Evolutionary conservation across 495 filamentous ascomycete species (phyloP), one percentile per base, ranked within the genome.

Genomic region (Hyaloscypha finlandica): DNA sequence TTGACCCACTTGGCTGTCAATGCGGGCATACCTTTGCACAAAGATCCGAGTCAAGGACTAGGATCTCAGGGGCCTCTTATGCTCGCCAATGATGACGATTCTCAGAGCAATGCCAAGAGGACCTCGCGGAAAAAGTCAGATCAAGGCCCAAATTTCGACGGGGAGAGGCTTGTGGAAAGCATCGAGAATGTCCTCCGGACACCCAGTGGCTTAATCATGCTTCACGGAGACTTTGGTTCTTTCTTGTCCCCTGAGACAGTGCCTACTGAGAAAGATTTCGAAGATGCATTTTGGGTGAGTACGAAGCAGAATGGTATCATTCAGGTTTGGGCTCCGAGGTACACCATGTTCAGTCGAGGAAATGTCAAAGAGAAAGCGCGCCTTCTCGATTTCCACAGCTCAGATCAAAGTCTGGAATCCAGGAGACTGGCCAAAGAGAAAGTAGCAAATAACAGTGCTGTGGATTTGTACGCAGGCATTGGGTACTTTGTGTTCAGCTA

Each of bases 401-500:
- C 71, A 11, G 31, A 39, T 8, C 19, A 59, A 31, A 12, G 6
- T 14, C 16, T 54, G 16, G 35, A 39, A 29, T 35, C 37, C 11
- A 51, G 20, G 52, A 59, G 14, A 25, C 12, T 30, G 20, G 35
- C 42, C 11, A 64, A 57, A 25, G 57, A 66, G 6, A 56, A 65
- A 29, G 5, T 66, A 1, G 42, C 0, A 30, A 31, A 59, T 4
- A 53, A 33, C 22, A 56, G 79, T 59, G 92, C 90, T 0, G 86
- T 95, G 0, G 94, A 97, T 75, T 77, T 97, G 70, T 97, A 94
- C 80, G 91, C 91, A 3, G 94, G 94, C 0, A 96, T 97, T 67
- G 94, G 94, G 2, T 97, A 97, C 75, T 97, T 97, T 75, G 84
- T 89, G 19, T 94, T 97, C 69, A 88, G 85, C 39, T 96, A 95